Evolutionary conservation across 306 rosid genomes (phyloP).

Genomic region (Styphnolobium japonicum): DNA sequence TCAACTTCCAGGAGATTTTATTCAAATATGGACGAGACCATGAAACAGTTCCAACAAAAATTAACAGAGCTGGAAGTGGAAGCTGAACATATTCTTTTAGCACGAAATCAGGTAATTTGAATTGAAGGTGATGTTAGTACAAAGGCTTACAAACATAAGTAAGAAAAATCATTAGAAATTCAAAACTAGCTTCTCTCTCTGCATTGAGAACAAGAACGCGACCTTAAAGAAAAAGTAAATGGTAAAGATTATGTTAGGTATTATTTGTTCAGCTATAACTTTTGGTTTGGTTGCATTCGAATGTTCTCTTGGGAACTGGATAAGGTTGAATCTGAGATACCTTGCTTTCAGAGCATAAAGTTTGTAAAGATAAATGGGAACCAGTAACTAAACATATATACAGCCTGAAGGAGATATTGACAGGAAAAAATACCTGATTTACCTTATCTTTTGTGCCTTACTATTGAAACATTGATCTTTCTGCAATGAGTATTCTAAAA

Average conservation of each 20-base stretch:
- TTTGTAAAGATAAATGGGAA: background rate
- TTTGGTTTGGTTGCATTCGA: background rate
- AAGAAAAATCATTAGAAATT: background rate
- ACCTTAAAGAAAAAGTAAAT: background rate
- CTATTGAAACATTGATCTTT: too few relatives aligned
- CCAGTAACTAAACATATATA: background rate
- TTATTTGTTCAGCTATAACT: background rate
- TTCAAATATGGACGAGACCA: conserved; percentile 49
- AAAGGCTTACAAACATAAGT: background rate
- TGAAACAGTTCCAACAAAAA: conserved; percentile 47
- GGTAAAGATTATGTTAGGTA: background rate
- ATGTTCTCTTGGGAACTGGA: background rate
- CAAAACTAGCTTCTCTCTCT: background rate
- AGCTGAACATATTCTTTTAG: conserved; percentile 77
- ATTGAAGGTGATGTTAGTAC: background rate
- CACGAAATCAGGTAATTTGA: conserved; percentile 61
- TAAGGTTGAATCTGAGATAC: background rate
- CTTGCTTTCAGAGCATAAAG: background rate
- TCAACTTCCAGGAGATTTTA: background rate
- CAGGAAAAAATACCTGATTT: too few relatives aligned
- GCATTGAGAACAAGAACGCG: background rate
- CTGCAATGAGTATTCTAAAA: too few relatives aligned
- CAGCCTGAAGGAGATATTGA: too few relatives aligned
- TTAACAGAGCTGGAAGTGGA: conserved; percentile 67
- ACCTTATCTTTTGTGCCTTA: too few relatives aligned